Percentiles rank a stretch among this genome's conserved stretches.
Evolutionary conservation across 352 stramenopile species (phyloP).

Genomic region (Phytophthora tentaculata): DNA sequence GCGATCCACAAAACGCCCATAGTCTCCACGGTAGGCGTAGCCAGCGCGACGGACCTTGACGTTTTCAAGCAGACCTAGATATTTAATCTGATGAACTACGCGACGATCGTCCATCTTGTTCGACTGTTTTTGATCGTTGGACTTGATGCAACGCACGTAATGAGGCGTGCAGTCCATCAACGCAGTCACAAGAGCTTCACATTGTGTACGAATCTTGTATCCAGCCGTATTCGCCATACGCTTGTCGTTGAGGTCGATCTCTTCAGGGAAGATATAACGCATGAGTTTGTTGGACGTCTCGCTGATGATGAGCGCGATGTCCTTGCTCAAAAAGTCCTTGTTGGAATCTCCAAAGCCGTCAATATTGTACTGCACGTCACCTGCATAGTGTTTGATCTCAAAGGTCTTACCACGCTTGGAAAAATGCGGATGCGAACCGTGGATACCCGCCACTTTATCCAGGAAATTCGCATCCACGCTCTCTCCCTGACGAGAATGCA

Average conservation of each 20-base stretch:
- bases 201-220: conserved; percentile 89
- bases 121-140: conserved; percentile 89
- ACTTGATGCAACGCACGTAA: conserved; percentile 94
- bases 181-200: conserved; percentile 83
- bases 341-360: conserved; percentile 85
- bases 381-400: conserved; percentile 87
- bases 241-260: conserved; percentile 85
- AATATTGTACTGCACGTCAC: conserved; percentile 87
- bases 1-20: conserved; percentile 85
- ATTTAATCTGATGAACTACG: conserved; percentile 90
- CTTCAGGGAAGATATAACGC: conserved; percentile 85
- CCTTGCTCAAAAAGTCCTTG: conserved; percentile 84
- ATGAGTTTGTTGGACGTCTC: conserved; percentile 88
- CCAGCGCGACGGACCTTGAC: conserved; percentile 88
- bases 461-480: conserved; percentile 83
- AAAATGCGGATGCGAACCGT: conserved; percentile 75
- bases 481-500: conserved; percentile 85
- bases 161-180: conserved; percentile 92
- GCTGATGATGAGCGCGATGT: conserved; percentile 82
- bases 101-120: conserved; percentile 88
- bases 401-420: conserved; percentile 88
- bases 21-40: conserved; percentile 88
- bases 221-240: conserved; percentile 80
- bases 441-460: conserved; percentile 76
- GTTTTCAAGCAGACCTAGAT: conserved; percentile 87